Evolutionary conservation across 2,329 filamentous ascomycete species (phyloP).

Genomic region (Xylariaceae sp.): DNA sequence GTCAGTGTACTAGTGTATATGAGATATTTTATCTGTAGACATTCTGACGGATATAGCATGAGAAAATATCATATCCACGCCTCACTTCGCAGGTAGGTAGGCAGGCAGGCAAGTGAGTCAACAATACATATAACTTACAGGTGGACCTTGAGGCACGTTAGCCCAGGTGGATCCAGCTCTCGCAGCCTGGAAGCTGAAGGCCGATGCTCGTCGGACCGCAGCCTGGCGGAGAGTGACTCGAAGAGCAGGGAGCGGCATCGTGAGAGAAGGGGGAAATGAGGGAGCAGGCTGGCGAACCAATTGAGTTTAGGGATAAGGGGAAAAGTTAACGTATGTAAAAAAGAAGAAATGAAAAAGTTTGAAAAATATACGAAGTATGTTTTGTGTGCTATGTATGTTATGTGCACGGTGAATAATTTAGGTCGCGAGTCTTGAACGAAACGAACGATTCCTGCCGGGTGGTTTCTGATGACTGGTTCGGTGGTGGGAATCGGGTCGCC

Average conservation of each 20-base stretch:
- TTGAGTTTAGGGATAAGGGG: neutral
- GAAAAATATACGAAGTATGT: neutral
- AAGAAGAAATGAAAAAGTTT: neutral
- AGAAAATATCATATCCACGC: constrained; percentile 15
- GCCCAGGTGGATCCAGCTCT: constrained; percentile 82
- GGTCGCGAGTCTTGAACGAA: neutral
- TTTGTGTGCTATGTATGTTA: neutral
- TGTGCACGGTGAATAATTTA: neutral
- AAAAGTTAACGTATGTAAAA: no score
- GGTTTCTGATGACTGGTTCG: neutral
- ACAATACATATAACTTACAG: constrained; percentile 75
- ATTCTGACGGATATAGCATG: neutral
- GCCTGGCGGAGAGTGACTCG: constrained; percentile 56
- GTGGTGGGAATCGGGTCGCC: neutral
- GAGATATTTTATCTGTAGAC: neutral
- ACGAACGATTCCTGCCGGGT: neutral
- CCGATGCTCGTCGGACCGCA: constrained; percentile 42
- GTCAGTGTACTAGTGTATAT: neutral
- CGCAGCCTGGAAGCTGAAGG: constrained; percentile 45
- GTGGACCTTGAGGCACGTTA: constrained; percentile 89
- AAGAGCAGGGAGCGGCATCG: constrained; percentile 60
- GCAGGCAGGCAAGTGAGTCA: no score
- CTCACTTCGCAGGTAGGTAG: constrained; percentile 22
- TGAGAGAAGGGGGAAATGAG: constrained; percentile 28
- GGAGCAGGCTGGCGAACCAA: neutral